phyloP scores from a whole-genome alignment of 2,329 filamentous ascomycete genomes.

The Paracoccidioides lutzii region DNA sequence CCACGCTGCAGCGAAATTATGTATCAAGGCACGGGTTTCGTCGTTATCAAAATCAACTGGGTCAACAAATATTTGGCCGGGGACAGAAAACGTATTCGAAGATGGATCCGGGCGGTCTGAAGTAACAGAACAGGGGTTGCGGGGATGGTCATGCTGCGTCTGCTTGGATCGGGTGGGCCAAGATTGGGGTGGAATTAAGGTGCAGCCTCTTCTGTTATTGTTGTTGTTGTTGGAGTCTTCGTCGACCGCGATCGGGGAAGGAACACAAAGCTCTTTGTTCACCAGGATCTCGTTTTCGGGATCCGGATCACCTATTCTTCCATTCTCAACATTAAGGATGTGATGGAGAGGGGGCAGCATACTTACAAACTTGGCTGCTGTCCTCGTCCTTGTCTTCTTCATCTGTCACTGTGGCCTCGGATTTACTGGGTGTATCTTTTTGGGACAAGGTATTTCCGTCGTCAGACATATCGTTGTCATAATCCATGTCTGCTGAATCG shows the following conservation, averaged over 20 bases:
- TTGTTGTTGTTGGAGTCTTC: not conserved
- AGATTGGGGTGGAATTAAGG: not conserved
- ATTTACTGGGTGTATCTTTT: not conserved
- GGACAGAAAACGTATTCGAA: not conserved
- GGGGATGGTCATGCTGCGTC: not conserved
- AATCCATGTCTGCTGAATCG: not conserved
- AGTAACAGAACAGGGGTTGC: not conserved
- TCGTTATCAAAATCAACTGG: constrained; percentile 3
- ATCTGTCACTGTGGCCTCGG: not conserved
- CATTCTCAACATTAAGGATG: constrained; percentile 1
- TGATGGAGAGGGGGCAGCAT: not conserved
- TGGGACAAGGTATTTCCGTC: not conserved
- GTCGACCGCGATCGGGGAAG: not conserved
- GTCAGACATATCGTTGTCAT: not conserved
- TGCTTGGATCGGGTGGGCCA: not conserved
- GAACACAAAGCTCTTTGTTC: not conserved
- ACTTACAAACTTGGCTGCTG: not conserved
- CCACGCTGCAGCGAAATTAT: not conserved
- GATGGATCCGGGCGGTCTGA: not conserved
- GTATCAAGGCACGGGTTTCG: not conserved
- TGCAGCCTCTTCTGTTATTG: too few species aligned
- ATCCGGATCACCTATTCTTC: not conserved
- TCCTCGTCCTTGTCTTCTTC: not conserved
- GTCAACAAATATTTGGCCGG: not conserved
- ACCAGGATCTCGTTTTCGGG: not conserved